Evolutionary conservation across 495 filamentous ascomycete species (phyloP).

Genomic region (Lasiosphaeria ovina): DNA sequence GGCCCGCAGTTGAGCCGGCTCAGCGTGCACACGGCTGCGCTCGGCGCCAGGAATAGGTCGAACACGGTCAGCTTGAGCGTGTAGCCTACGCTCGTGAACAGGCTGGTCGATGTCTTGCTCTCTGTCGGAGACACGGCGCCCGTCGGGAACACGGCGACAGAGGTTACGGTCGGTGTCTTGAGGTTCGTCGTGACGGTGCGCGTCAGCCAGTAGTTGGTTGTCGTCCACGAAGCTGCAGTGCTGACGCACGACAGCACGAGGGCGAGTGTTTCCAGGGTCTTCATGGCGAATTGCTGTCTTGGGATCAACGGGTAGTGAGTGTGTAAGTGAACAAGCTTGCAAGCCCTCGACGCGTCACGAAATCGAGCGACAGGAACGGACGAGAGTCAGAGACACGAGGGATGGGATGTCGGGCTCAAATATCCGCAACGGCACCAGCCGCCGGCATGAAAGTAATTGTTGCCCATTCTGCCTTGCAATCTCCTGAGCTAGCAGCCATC

Average conservation of each 20-base stretch:
- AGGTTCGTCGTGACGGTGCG: background rate
- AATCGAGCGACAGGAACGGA: too few relatives aligned
- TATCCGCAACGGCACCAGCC: too few relatives aligned
- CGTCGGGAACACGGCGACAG: conserved; percentile 7
- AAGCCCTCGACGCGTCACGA: background rate
- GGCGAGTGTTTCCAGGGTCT: background rate
- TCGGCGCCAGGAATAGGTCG: conserved; percentile 4
- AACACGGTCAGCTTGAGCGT: conserved; percentile 5
- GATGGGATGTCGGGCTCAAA: too few relatives aligned
- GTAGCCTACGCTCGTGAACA: conserved; percentile 3
- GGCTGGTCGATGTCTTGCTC: conserved; percentile 8
- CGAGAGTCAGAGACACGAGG: too few relatives aligned
- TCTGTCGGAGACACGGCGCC: conserved; percentile 1
- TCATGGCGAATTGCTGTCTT: background rate
- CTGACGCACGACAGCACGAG: background rate
- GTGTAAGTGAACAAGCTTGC: background rate
- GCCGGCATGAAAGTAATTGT: too few relatives aligned
- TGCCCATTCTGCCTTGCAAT: background rate
- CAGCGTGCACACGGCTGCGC: conserved; percentile 2
- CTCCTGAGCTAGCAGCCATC: background rate
- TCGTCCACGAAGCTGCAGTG: conserved; percentile 3
- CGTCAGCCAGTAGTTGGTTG: conserved; percentile 7
- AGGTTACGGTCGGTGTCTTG: background rate
- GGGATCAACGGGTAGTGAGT: background rate
- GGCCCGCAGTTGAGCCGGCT: conserved; percentile 3